Evolutionary conservation across 78 protist species (phyloP).

Genomic region (Chrysochromulina tobinii): DNA sequence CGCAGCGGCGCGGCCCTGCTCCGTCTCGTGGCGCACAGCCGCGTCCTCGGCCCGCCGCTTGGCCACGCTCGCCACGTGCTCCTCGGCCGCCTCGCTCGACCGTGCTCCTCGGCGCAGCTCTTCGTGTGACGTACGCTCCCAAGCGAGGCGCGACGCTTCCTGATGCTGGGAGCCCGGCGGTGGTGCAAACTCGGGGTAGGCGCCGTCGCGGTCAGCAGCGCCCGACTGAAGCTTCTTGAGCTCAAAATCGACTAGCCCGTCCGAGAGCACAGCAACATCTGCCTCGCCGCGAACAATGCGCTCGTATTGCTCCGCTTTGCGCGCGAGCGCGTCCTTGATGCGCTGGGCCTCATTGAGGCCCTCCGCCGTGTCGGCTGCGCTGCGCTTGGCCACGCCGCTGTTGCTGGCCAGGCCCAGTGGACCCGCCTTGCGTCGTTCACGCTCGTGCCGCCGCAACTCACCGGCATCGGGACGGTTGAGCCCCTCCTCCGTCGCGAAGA

Average conservation of each 20-base stretch:
- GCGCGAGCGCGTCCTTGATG: background rate
- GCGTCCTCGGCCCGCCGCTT: background rate
- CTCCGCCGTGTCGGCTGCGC: background rate
- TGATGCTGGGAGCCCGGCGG: background rate
- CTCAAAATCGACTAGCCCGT: background rate
- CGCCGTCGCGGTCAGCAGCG: background rate
- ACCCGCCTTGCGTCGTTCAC: background rate
- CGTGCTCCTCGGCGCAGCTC: too few species aligned
- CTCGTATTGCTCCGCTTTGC: background rate
- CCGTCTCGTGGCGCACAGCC: background rate
- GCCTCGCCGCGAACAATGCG: background rate
- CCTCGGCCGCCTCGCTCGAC: too few species aligned
- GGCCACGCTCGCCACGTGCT: too few species aligned
- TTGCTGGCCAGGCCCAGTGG: background rate
- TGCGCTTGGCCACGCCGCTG: background rate
- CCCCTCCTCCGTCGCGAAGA: background rate
- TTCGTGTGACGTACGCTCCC: background rate
- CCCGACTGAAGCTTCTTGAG: background rate
- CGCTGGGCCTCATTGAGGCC: background rate
- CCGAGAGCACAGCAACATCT: background rate
- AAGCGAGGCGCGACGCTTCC: background rate
- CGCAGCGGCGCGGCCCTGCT: background rate
- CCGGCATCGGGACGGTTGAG: background rate
- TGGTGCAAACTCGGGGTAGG: background rate
- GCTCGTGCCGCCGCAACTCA: background rate